Evolutionary conservation across 768 basidiomycete species (phyloP), one percentile per base, ranked within the genome.

Genomic region (Cantharellus cinnabarinus): DNA sequence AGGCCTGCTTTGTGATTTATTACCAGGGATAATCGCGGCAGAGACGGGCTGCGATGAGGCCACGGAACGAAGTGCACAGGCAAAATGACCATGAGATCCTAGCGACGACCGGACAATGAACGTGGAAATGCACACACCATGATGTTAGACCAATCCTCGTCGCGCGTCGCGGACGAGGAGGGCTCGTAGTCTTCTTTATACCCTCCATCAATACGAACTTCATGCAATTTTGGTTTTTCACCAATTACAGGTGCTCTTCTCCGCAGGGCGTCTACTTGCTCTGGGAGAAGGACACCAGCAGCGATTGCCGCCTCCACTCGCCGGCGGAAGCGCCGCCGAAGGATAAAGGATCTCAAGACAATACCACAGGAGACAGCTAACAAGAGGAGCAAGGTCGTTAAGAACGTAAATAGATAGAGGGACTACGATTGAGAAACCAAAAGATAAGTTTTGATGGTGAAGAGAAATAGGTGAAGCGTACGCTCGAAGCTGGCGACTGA

Each of bases 391-490:
- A 64, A 60, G 15, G 64, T 64, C n/a, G 62, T 62, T 4, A 64
- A 59, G 61, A 64, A 64, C 10, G 63, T 63, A 59, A 63, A 64
- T 20, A 64, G 59, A 42, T 64, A 64, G 3, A 64, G 63, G 15
- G 58, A 58, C 58, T 62, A 44, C 20, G 20, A 29, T 29, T 29
- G 20, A 29, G 20, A 29, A 29, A 29, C 20, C 20, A 29, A 29
- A 29, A 29, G 20, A 29, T 29, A 29, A 29, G 20, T 29, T 29
- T 29, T 29, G 20, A 29, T 29, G 20, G 20, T 29, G 20, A 29
- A 29, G 20, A 29, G 20, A 29, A 29, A 29, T 29, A 29, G 20
- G 20, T 29, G 20, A 29, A 29, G 20, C 20, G 20, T 29, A 29
- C 20, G 20, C 20, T 29, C 20, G 20, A 29, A 29, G 20, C 20